Evolutionary conservation across 2,329 filamentous ascomycete species (phyloP).

Genomic region (Fusarium nematophilum): DNA sequence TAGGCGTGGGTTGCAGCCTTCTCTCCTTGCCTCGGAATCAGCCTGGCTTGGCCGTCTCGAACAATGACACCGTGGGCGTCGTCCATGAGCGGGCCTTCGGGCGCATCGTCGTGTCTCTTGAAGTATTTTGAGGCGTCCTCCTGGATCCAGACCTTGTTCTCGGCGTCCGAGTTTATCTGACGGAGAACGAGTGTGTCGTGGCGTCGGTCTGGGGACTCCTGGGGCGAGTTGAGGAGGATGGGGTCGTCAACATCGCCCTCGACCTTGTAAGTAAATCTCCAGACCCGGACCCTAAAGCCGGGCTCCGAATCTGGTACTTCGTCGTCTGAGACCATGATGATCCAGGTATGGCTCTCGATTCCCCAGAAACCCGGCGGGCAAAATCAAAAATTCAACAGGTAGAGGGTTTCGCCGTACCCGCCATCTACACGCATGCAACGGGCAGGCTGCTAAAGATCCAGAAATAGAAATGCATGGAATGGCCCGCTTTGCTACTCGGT

Average conservation of each 20-base stretch:
- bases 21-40: slow-evolving; percentile 11
- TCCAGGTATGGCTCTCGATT: neutral
- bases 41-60: slow-evolving; percentile 23
- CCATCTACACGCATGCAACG: neutral
- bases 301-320: slow-evolving; percentile 25
- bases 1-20: slow-evolving; percentile 8
- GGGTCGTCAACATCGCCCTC: neutral
- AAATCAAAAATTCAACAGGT: neutral
- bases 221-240: slow-evolving; percentile 31
- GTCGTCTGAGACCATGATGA: neutral
- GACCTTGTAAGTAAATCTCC: slow-evolving; percentile 27
- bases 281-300: slow-evolving; percentile 25
- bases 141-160: slow-evolving; percentile 30
- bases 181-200: slow-evolving; percentile 19
- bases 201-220: neutral
- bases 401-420: neutral
- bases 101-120: neutral
- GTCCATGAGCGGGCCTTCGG: slow-evolving; percentile 12
- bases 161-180: slow-evolving; percentile 26
- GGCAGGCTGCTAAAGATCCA: neutral
- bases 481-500: neutral
- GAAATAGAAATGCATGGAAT: neutral
- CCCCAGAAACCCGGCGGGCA: neutral
- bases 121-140: slow-evolving; percentile 14
- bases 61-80: slow-evolving; percentile 34